Percentiles rank a stretch among this genome's conserved stretches.
phyloP scores from a whole-genome alignment of 2,329 filamentous ascomycete genomes.

The Lasiodiplodia citricola region DNA sequence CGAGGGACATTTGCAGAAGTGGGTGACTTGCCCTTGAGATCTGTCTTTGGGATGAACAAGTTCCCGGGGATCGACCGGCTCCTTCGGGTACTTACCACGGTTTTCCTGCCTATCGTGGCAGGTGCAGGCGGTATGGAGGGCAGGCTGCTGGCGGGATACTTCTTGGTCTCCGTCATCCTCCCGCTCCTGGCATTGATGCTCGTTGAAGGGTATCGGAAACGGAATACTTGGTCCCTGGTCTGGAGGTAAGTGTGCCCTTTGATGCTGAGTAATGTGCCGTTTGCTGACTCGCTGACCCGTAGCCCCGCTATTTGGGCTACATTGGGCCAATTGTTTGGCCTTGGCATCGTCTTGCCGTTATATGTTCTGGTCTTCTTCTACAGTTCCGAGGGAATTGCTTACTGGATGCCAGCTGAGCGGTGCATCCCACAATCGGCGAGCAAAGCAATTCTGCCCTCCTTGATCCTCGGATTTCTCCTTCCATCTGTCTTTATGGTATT shows the following conservation, averaged over 20 bases:
- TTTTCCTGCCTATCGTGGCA: background rate
- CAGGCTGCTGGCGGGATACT: background rate
- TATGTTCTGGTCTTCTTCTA: constrained; percentile 3
- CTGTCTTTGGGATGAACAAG: background rate
- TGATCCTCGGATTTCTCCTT: background rate
- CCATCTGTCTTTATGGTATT: background rate
- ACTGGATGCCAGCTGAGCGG: constrained; percentile 16
- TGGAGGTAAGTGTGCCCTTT: background rate
- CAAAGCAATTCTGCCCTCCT: background rate
- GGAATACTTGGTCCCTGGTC: background rate
- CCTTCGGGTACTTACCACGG: background rate
- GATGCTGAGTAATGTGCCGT: too few species aligned
- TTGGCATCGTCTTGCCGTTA: background rate
- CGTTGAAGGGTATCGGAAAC: background rate
- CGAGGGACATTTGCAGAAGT: background rate
- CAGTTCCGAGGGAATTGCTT: background rate
- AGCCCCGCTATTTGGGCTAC: background rate
- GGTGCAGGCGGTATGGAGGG: background rate
- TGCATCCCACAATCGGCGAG: background rate
- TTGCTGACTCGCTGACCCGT: background rate
- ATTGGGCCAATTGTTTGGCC: background rate
- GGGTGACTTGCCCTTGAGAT: background rate
- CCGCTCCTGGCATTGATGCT: background rate
- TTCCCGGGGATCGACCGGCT: background rate
- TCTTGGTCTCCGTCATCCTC: background rate